Evolutionary conservation across 148 eudicot species (phyloP), one percentile per base, ranked within the genome.

Genomic region (Rhododendron williamsianum): DNA sequence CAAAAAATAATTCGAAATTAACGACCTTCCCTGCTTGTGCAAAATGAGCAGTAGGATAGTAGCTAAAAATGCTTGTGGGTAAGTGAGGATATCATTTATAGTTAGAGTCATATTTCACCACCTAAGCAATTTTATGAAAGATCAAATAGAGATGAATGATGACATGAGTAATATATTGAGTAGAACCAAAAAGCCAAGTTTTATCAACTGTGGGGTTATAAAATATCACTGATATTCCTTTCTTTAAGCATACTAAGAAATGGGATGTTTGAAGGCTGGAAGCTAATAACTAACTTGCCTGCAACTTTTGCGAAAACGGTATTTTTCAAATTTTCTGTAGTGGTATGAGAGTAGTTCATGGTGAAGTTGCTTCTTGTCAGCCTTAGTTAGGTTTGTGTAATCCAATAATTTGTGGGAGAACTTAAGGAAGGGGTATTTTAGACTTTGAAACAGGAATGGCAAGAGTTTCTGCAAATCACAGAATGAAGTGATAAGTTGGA

Each of bases 341-440:
- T 21, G 12, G 81, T 25, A 9, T n/a, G 19, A 46, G 36, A 48
- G 81, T 79, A 79, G 58, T 25, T 48, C 38, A 30, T 27, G 38
- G 36, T 79, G 81, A 79, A 79, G 60, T 48, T 48, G 58, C 81
- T 79, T 25, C 36, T 48, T 25, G 38, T 79, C 81, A 81, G 60
- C 10, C 35, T 82, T 11, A 60, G 48, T 21, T 33, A 80, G 58
- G 58, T 60, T 25, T 52, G 67, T 52, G 36, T 52, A n/a, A 80
- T 33, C 82, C 60, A 52, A 52, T 54, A 33, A 15, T 30, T 4
- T 36, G 3, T 21, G 72, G 25, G 48, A 81, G 83, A 81, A 81
- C 10, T 35, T 56, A 58, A 9, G 49, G 12, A 30, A 81, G 36
- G 43, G 48, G 3, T 36, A 36, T 19, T 35, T 52, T 18, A 19